Conservation (phyloP, 2,329 filamentous ascomycete species). For the Penicillium sp. region DNA sequence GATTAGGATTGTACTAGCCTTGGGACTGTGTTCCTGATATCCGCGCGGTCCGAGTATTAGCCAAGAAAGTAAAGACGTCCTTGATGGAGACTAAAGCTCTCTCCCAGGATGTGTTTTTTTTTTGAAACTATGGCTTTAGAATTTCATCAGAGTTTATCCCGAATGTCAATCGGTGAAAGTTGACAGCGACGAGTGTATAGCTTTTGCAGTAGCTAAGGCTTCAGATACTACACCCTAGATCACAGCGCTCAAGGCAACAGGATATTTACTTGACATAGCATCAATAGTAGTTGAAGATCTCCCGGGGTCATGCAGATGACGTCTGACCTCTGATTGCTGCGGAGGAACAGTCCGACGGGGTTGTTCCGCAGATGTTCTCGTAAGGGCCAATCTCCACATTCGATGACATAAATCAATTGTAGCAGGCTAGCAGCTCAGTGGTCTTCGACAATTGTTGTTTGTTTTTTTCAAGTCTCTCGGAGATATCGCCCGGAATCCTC, state of each 20-base stretch:
- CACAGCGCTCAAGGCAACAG: too few relatives aligned
- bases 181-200: too few relatives aligned
- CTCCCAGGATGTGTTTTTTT: too few relatives aligned
- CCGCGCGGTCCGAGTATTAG: conserved; percentile 10
- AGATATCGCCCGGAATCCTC: conserved; percentile 12
- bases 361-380: conserved; percentile 11
- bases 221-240: too few relatives aligned
- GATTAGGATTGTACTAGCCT: conserved; percentile 1
- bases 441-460: background rate
- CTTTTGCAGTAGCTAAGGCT: too few relatives aligned
- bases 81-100: too few relatives aligned
- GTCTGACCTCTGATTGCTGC: conserved; percentile 17
- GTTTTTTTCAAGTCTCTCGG: conserved; percentile 11
- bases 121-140: too few relatives aligned
- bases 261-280: too few relatives aligned
- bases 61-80: background rate
- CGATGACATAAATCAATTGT: conserved; percentile 7
- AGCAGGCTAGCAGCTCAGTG: background rate
- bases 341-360: conserved; percentile 20
- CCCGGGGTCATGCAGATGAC: conserved; percentile 15
- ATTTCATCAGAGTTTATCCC: too few relatives aligned
- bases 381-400: conserved; percentile 5
- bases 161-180: too few relatives aligned
- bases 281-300: too few relatives aligned
- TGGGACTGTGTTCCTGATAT: conserved; percentile 1